Evolutionary conservation across 768 basidiomycete species (phyloP).

Genomic region (Cystoderma amianthinum): DNA sequence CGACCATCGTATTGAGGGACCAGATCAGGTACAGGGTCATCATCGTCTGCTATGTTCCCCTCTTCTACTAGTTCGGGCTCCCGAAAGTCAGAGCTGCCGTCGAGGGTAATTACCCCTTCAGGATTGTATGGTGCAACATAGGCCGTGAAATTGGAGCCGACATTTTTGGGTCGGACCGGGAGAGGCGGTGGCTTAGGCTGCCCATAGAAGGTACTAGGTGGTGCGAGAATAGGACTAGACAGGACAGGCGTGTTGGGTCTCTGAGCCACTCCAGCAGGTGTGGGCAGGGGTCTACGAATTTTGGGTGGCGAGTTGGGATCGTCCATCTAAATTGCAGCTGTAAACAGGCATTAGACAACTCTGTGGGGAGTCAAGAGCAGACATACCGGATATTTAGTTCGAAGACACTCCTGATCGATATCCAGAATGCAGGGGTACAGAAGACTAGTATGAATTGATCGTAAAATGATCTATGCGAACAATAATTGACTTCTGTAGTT

Average conservation of each 20-base stretch:
- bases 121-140: slow-evolving; percentile 28
- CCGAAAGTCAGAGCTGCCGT: slow-evolving; percentile 30
- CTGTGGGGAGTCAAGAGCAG: no score
- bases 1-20: slow-evolving; percentile 24
- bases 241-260: slow-evolving; percentile 34
- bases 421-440: no score
- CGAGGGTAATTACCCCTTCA: slow-evolving; percentile 24
- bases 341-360: no score
- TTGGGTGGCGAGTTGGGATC: slow-evolving; percentile 33
- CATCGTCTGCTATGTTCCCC: slow-evolving; percentile 23
- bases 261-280: slow-evolving; percentile 28
- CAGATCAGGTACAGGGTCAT: slow-evolving; percentile 27
- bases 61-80: slow-evolving; percentile 52
- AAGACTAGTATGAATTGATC: no score
- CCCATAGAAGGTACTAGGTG: slow-evolving; percentile 32
- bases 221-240: slow-evolving; percentile 17
- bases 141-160: slow-evolving; percentile 38
- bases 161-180: slow-evolving; percentile 27
- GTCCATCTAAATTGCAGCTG: slow-evolving; percentile 48
- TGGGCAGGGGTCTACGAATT: slow-evolving; percentile 39
- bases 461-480: no score
- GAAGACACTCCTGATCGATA: no score
- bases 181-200: slow-evolving; percentile 25
- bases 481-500: no score
- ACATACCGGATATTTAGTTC: no score